Evolutionary conservation across 1,139 yeast genomes (phyloP).

Genomic region (Kodamaea ohmeri): DNA sequence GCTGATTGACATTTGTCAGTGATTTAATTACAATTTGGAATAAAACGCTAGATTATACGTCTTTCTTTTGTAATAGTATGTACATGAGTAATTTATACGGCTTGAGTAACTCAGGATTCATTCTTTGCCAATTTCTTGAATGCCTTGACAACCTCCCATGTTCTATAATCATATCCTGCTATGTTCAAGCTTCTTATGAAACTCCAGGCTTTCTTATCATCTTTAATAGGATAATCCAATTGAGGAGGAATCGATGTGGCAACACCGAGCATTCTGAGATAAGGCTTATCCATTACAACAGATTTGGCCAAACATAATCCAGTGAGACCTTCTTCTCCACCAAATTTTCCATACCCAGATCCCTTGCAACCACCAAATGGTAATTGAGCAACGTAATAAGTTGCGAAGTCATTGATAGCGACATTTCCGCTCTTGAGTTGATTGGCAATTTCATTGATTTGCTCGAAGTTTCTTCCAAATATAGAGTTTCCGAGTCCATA

Average conservation of each 20-base stretch:
- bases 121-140: constrained; percentile 41
- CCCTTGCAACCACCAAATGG: constrained; percentile 95
- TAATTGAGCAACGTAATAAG: constrained; percentile 88
- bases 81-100: too few species aligned
- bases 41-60: neutral
- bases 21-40: constrained; percentile 3
- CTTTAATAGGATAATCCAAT: constrained; percentile 84
- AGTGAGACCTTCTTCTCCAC: constrained; percentile 92
- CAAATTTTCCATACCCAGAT: constrained; percentile 95
- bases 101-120: constrained; percentile 22
- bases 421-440: constrained; percentile 79
- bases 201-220: constrained; percentile 81
- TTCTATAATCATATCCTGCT: constrained; percentile 79
- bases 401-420: constrained; percentile 95
- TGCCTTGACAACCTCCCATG: constrained; percentile 58
- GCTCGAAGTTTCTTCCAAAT: constrained; percentile 61
- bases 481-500: constrained; percentile 92
- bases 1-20: neutral
- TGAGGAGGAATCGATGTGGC: constrained; percentile 84
- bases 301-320: constrained; percentile 87
- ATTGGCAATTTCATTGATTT: constrained; percentile 62
- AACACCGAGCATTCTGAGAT: constrained; percentile 54
- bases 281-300: constrained; percentile 77
- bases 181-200: constrained; percentile 78
- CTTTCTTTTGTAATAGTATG: constrained; percentile 1